Evolutionary conservation across 1,139 yeast species (phyloP).

Genomic region (Suzukiozyma palmioleophila): DNA sequence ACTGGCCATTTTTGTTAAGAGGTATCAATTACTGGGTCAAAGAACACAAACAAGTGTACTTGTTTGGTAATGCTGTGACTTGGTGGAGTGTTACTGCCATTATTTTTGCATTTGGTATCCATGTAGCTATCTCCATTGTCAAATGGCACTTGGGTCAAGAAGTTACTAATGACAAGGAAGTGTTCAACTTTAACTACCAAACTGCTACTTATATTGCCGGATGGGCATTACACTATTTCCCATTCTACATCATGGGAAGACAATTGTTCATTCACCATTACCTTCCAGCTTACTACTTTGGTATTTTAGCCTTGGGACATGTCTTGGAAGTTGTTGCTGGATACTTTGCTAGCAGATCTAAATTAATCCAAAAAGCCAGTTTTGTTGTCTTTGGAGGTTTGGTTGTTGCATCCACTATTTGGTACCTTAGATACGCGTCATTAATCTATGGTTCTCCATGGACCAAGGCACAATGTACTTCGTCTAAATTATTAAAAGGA

Average conservation of each 20-base stretch:
- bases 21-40: constrained; percentile 95
- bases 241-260: constrained; percentile 91
- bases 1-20: constrained; percentile 86
- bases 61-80: constrained; percentile 82
- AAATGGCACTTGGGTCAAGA: constrained; percentile 72
- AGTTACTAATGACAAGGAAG: constrained; percentile 48
- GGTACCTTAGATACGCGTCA: constrained; percentile 65
- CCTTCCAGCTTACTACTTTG: constrained; percentile 86
- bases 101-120: constrained; percentile 50
- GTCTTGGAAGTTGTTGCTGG: constrained; percentile 64
- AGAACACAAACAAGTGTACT: constrained; percentile 73
- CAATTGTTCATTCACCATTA: constrained; percentile 93
- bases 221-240: constrained; percentile 80
- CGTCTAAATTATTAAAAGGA: constrained; percentile 51
- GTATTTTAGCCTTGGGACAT: constrained; percentile 80
- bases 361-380: constrained; percentile 30
- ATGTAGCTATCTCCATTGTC: constrained; percentile 51
- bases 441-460: constrained; percentile 78
- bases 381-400: constrained; percentile 44
- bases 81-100: constrained; percentile 84
- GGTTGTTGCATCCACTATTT: constrained; percentile 46
- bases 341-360: constrained; percentile 32
- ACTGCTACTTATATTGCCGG: constrained; percentile 68
- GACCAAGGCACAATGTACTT: constrained; percentile 65
- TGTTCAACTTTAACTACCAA: constrained; percentile 69